Base-by-base conservation (phyloP, 108 stramenopile species). In the Nitzschia sp. region DNA sequence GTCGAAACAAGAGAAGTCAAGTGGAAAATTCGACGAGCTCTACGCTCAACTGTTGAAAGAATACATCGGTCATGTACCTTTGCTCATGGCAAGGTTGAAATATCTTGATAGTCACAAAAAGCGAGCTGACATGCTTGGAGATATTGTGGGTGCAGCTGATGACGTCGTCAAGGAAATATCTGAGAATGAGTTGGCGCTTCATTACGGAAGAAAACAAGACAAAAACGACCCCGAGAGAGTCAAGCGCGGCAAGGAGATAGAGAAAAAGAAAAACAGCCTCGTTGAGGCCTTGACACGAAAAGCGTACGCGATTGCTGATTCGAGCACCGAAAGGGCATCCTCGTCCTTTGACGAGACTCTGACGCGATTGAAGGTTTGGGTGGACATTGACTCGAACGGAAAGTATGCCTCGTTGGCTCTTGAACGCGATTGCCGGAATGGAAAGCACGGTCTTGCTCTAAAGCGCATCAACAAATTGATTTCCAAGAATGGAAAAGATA, bases 181-280 rank as follows among this genome's bases (percentile, higher is more conserved):
- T 11, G 77, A 75, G 34, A 70, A 76, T 21, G 69, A 75, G 22
- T 42, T 84, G 19, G 83, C 77, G 12, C 41, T 70, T 25, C 79
- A 79, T 46, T 82, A 75, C 71, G 81, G 81, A 5, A 67, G 42
- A 37, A 72, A 70, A 26, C 15, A 39, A 14, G 81, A 82, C 53
- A 71, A 70, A 19, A 72, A 73, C 10, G 79, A 82, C 11, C 63
- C 69, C 21, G 37, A 40, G 20, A 25, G 34, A 44, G 66, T 57
- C 10, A 53, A 81, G 65, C 51, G 72, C 39, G 60, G 67, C 39
- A 81, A 84, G 41, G 83, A 84, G 41, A 72, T 79, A 75, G 74
- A 81, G 25, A 70, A 74, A 63, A 75, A 69, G 60, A 84, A 81
- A 54, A 25, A 11, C 9, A 26, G 57, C 21, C 55, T 84, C 43